Evolutionary conservation across 768 basidiomycete species (phyloP).

Genomic region (Gautieria morchelliformis): DNA sequence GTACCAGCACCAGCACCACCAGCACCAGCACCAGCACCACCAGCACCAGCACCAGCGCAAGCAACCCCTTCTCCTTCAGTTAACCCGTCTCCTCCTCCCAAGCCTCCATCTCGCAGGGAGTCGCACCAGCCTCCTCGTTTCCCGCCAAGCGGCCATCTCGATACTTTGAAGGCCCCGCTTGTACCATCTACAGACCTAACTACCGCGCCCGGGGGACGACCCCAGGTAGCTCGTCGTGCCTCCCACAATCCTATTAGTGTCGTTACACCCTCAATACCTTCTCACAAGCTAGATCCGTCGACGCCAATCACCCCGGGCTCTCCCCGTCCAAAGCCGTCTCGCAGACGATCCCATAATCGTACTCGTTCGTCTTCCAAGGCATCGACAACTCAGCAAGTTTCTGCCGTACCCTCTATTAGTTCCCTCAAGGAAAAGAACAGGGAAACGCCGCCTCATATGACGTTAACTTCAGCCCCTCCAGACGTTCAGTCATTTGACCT

Average conservation of each 20-base stretch:
- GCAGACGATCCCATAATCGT: background rate
- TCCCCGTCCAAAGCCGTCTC: background rate
- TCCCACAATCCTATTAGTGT: background rate
- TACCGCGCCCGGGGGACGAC: background rate
- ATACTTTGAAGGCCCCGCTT: background rate
- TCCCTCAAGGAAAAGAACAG: background rate
- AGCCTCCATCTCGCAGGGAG: background rate
- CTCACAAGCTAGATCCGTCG: slow-evolving; percentile 28
- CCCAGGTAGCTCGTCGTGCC: background rate
- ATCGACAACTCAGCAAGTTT: slow-evolving; percentile 30
- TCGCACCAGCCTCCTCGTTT: background rate
- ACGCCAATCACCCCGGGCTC: background rate
- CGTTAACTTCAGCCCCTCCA: slow-evolving; percentile 11
- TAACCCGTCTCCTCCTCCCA: background rate
- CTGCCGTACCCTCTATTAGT: slow-evolving; percentile 13
- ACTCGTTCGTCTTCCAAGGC: slow-evolving; percentile 3
- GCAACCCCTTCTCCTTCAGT: background rate
- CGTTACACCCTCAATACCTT: slow-evolving; percentile 19
- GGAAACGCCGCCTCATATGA: background rate
- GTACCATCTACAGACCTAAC: background rate
- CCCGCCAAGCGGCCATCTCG: background rate
- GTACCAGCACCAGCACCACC: background rate
- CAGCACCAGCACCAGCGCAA: background rate
- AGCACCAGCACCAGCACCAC: background rate
- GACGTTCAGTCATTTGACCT: slow-evolving; percentile 34